Evolutionary conservation across 208 protist genomes (phyloP).

Genomic region (Naegleria fowleri): DNA sequence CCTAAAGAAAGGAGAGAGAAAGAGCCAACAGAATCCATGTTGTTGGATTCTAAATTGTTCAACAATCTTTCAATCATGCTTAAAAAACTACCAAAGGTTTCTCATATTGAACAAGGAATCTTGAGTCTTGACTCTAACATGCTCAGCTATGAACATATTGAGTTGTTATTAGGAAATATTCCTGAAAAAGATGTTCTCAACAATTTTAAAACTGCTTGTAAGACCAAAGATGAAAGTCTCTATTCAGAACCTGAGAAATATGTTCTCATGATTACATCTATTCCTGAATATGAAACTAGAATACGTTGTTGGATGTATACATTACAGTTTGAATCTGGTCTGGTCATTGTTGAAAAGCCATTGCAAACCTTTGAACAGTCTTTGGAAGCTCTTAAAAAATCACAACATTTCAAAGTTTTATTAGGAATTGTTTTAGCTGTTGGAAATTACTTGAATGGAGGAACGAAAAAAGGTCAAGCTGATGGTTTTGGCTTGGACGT

Average conservation of each 20-base stretch:
- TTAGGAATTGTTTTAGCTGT: background rate
- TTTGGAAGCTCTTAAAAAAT: background rate
- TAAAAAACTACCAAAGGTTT: conserved; percentile 1
- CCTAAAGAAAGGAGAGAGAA: background rate
- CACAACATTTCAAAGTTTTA: background rate
- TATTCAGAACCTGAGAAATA: background rate
- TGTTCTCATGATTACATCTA: background rate
- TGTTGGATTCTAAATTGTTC: background rate
- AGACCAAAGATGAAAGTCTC: background rate
- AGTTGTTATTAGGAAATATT: background rate
- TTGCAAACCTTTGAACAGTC: background rate
- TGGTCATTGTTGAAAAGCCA: background rate
- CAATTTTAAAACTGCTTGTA: background rate
- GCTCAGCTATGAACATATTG: background rate
- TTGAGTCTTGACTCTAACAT: background rate
- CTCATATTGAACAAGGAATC: background rate
- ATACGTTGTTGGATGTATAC: background rate
- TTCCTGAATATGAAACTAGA: background rate
- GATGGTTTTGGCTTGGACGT: background rate
- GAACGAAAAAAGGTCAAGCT: conserved; percentile 17
- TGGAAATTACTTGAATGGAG: conserved; percentile 21
- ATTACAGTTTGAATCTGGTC: background rate
- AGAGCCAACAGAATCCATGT: no score
- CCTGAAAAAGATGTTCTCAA: background rate
- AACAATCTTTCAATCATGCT: background rate